Percentiles rank a stretch among this genome's conserved stretches.
Evolutionary conservation across 176 grass and related monocot genomes (phyloP).

Genomic region (Musa troglodytarum): DNA sequence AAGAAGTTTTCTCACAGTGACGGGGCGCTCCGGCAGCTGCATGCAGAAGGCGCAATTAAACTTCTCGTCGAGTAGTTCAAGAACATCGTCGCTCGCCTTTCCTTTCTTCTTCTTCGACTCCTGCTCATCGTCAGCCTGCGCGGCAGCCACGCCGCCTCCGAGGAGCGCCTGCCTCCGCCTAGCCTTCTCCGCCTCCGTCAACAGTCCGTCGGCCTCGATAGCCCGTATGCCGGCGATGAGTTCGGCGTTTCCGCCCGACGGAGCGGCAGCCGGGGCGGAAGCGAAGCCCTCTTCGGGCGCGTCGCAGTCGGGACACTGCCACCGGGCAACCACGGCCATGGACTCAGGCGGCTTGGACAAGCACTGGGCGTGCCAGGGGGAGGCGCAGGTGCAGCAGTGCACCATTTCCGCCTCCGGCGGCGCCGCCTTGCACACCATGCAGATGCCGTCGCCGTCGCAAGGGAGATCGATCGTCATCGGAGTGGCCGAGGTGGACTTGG

Average conservation of each 20-base stretch:
- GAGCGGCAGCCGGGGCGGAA: neutral
- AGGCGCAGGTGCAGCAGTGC: conserved; percentile 60
- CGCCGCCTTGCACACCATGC: conserved; percentile 57
- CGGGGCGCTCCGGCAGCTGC: conserved; percentile 81
- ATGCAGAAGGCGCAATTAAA: conserved; percentile 83
- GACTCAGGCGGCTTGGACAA: conserved; percentile 45
- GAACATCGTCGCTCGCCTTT: conserved; percentile 19
- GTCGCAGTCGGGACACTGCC: conserved; percentile 82
- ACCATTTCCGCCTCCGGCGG: conserved; percentile 52
- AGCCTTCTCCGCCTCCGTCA: conserved; percentile 73
- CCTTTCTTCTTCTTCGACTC: neutral
- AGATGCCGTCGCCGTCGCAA: conserved; percentile 78
- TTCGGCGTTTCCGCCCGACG: neutral
- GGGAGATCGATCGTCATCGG: conserved; percentile 55
- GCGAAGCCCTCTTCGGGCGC: neutral
- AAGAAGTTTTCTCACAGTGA: conserved; percentile 44
- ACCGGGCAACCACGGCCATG: conserved; percentile 39
- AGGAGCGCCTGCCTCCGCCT: conserved; percentile 57
- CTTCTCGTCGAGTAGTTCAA: conserved; percentile 44
- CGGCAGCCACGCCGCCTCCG: conserved; percentile 15
- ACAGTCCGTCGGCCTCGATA: conserved; percentile 49
- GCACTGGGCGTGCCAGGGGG: conserved; percentile 79
- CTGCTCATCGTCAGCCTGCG: neutral
- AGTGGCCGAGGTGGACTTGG: too few relatives aligned
- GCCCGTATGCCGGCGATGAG: conserved; percentile 57